Evolutionary conservation across 768 basidiomycete genomes (phyloP).

Genomic region (Boletus barrowsii): DNA sequence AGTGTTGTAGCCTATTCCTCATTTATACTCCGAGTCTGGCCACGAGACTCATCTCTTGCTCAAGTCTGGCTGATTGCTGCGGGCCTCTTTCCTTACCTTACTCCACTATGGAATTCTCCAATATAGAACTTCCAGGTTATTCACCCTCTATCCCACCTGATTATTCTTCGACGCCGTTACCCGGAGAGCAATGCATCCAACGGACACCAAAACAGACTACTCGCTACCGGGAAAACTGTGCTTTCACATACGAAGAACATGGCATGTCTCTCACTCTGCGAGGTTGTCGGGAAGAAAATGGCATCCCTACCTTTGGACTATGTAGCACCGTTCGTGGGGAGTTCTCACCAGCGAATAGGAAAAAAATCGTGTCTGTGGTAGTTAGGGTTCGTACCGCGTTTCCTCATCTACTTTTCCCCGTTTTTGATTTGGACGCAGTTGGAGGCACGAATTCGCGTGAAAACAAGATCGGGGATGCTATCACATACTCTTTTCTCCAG

Average conservation of each 20-base stretch:
- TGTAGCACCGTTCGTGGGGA: conserved; percentile 30
- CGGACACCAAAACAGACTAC: conserved; percentile 35
- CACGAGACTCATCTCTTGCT: neutral
- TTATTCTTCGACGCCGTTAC: conserved; percentile 54
- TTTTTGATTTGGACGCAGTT: conserved; percentile 16
- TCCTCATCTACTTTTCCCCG: neutral
- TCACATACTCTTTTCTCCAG: conserved; percentile 23
- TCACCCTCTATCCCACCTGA: conserved; percentile 52
- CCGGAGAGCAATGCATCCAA: conserved; percentile 53
- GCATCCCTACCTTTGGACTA: conserved; percentile 29
- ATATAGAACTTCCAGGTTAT: conserved; percentile 45
- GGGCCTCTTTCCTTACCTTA: neutral
- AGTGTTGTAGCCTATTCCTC: conserved; percentile 11
- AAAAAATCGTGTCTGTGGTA: conserved; percentile 25
- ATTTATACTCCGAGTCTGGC: conserved; percentile 18
- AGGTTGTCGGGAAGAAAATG: conserved; percentile 31
- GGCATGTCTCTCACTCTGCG: conserved; percentile 29
- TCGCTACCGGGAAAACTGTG: conserved; percentile 13
- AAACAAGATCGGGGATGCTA: conserved; percentile 7
- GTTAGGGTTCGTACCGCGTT: conserved; percentile 22
- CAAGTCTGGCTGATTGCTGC: neutral
- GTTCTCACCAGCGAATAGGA: conserved; percentile 26
- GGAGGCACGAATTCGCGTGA: conserved; percentile 23
- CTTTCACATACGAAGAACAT: conserved; percentile 31
- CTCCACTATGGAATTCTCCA: conserved; percentile 14